Conservation (phyloP, 2,329 filamentous ascomycete genomes). For the Dothideomycetidae sp. region DNA sequence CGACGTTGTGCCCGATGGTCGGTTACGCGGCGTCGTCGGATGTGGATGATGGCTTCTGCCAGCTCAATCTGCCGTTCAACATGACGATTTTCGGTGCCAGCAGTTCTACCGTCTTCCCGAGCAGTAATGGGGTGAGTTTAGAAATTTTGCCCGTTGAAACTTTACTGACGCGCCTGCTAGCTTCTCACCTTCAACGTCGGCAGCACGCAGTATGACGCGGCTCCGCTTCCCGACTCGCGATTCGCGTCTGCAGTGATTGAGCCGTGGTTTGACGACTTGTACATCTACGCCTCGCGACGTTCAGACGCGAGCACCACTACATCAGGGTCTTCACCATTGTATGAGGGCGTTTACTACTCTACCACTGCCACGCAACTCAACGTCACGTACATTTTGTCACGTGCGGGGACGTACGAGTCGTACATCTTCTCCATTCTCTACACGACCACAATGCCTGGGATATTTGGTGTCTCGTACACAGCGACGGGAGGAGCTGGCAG, state of each 20-base stretch:
- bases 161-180: background rate
- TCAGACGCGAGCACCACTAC: conserved; percentile 1
- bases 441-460: conserved; percentile 16
- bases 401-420: conserved; percentile 12
- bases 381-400: conserved; percentile 19
- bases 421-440: conserved; percentile 23
- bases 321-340: conserved; percentile 4
- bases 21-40: too few species aligned
- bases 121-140: conserved; percentile 18
- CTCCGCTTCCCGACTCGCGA: conserved; percentile 14
- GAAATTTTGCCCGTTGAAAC: background rate
- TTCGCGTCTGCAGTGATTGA: conserved; percentile 17
- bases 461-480: conserved; percentile 20
- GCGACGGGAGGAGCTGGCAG: conserved; percentile 13
- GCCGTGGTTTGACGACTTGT: conserved; percentile 23
- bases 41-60: conserved; percentile 22
- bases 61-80: conserved; percentile 19
- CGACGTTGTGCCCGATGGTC: background rate
- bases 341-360: conserved; percentile 23
- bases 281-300: conserved; percentile 13
- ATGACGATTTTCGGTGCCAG: conserved; percentile 16
- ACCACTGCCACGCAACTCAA: conserved; percentile 12
- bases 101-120: conserved; percentile 15
- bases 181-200: conserved; percentile 19
- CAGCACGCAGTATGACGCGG: conserved; percentile 15